Percentiles rank a stretch among this genome's conserved stretches.
phyloP scores from a whole-genome alignment of 1,284 basidiomycete genomes.

The Coniophora puteana region DNA sequence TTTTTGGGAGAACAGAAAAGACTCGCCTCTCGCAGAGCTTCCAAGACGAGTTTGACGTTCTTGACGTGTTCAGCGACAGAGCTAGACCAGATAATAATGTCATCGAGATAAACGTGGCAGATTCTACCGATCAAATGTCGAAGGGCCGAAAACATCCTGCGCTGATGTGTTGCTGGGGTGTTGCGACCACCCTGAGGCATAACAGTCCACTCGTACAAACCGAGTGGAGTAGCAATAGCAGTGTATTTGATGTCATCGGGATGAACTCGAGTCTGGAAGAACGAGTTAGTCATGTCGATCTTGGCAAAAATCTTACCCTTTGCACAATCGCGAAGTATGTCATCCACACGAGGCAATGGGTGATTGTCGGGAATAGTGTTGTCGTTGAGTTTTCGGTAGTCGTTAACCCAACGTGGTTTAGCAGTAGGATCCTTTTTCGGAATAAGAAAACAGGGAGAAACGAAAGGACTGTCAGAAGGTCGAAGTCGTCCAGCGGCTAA shows the following conservation, averaged over 20 bases:
- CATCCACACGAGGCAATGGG: slow-evolving; percentile 27
- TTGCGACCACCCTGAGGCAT: slow-evolving; percentile 32
- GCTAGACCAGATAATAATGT: slow-evolving; percentile 33
- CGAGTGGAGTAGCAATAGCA: slow-evolving; percentile 28
- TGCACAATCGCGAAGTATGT: slow-evolving; percentile 21
- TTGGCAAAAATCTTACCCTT: slow-evolving; percentile 23
- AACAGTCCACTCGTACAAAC: slow-evolving; percentile 28
- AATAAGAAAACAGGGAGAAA: slow-evolving; percentile 29
- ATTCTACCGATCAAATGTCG: slow-evolving; percentile 17
- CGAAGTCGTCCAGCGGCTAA: slow-evolving; percentile 23
- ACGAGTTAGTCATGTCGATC: slow-evolving; percentile 32
- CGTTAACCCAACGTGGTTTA: slow-evolving; percentile 26
- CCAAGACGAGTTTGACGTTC: slow-evolving; percentile 18
- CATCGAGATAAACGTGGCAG: slow-evolving; percentile 31
- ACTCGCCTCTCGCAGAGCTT: slow-evolving; percentile 10
- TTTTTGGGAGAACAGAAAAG: slow-evolving; percentile 21
- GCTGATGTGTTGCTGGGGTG: slow-evolving; percentile 26
- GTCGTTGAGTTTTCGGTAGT: slow-evolving; percentile 25
- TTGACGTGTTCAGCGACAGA: slow-evolving; percentile 23
- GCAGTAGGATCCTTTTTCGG: slow-evolving; percentile 30
- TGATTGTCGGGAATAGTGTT: slow-evolving; percentile 28
- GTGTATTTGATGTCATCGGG: slow-evolving; percentile 21
- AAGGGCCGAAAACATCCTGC: slow-evolving; percentile 21
- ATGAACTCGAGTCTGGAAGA: slow-evolving; percentile 32
- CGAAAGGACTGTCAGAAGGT: slow-evolving; percentile 21